A percentile compares a stretch with the other conserved stretches of the same genome.
phyloP scores from a whole-genome alignment of 306 rosid species.

The Cicer judaicum region DNA sequence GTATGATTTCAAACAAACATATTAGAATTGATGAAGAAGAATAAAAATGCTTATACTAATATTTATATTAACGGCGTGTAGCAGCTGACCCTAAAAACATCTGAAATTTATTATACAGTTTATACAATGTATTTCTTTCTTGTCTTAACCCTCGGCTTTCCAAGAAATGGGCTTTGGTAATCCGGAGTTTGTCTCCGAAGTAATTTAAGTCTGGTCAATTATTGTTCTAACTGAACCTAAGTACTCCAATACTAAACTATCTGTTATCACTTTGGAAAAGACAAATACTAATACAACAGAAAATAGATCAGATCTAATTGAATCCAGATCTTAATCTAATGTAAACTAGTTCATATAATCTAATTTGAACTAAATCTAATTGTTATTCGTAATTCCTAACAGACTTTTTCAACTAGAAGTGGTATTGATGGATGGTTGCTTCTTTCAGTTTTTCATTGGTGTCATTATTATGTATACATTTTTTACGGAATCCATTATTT shows the following conservation, averaged over 20 bases:
- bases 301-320: slow-evolving; percentile 12
- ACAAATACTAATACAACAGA: not conserved
- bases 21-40: slow-evolving; percentile 9
- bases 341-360: not conserved
- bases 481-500: slow-evolving; percentile 42
- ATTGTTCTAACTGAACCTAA: not conserved
- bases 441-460: slow-evolving; percentile 19
- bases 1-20: not conserved
- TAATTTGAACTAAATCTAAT: not conserved
- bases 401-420: not conserved
- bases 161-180: not conserved
- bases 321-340: not conserved
- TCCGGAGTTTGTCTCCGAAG: not conserved
- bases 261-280: not conserved
- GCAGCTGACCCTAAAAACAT: not conserved
- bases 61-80: not conserved
- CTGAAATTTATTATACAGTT: not conserved
- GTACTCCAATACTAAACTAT: not conserved
- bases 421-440: slow-evolving; percentile 25
- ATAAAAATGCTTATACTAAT: not conserved
- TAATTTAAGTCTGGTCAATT: not conserved
- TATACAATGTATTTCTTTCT: not conserved
- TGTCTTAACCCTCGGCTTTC: not conserved
- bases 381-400: not conserved
- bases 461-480: not conserved